Conservation (phyloP, 306 rosid genomes). For the Rosa lucieae region DNA sequence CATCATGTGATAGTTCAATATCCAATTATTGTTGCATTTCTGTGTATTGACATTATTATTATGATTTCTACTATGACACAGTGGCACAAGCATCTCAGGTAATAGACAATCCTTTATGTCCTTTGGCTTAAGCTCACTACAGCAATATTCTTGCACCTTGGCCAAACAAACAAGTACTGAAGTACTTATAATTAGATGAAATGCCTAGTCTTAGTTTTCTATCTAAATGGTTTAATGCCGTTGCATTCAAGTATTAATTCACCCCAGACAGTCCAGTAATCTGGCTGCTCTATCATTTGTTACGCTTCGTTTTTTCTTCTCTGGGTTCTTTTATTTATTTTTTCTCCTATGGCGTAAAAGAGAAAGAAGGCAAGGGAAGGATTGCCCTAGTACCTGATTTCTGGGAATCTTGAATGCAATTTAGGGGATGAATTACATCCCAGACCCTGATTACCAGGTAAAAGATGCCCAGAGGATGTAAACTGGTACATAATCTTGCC, state of each 20-base stretch:
- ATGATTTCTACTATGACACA: slow-evolving; percentile 50
- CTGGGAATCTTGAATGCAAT: not conserved
- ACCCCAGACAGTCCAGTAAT: not conserved
- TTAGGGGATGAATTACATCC: not conserved
- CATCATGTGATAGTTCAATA: slow-evolving; percentile 50
- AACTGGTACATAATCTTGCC: too few relatives aligned
- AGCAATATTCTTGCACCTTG: not conserved
- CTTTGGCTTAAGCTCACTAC: not conserved
- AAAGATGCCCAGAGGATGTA: too few relatives aligned
- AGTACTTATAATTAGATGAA: not conserved
- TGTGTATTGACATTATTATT: slow-evolving; percentile 52
- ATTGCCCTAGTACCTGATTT: too few relatives aligned
- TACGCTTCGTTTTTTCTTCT: not conserved
- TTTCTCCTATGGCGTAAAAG: not conserved
- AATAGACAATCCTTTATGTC: slow-evolving; percentile 14
- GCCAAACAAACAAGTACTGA: not conserved
- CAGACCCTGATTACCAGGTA: not conserved
- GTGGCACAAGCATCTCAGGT: slow-evolving; percentile 76
- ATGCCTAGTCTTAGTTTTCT: not conserved
- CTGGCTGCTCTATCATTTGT: not conserved
- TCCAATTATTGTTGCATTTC: slow-evolving; percentile 63
- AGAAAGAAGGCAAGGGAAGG: not conserved
- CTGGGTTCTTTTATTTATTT: not conserved
- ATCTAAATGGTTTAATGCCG: not conserved
- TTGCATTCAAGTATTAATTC: not conserved